Base-by-base conservation (phyloP, 2,329 filamentous ascomycete genomes). In the Fusarium paranaense region DNA sequence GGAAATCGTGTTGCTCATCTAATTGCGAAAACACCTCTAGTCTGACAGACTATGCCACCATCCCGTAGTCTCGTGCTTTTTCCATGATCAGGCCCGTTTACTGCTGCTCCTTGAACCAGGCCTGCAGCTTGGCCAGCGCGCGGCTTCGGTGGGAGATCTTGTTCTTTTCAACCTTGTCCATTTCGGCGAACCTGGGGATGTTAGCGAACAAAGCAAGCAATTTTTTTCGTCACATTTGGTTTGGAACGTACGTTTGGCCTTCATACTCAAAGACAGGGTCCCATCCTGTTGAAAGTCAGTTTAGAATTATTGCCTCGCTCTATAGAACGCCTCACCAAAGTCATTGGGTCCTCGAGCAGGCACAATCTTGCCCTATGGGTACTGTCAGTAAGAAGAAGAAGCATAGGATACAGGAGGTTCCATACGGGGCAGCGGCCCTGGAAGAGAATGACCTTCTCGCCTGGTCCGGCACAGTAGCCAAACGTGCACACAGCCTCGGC, bases 401-500 rank as follows among this genome's bases (percentile, higher is more conserved):
- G 16, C 20, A 40, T 8, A 3, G 22, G 47, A 16, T 33, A 3
- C 14, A 32, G 30, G 7, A 25, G 20, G 5, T 14, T 35, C 82
- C 82, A 81, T 84, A 95, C 94, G 77, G 93, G 88, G 14, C 95
- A 98, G 69, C 94, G 89, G 10, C 97, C 97, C 83, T 99, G 95
- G 84, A 99, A 99, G 18, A 98, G 87, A 32, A 97, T 88, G 2
- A 94, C 92, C 79, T 97, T 91, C 62, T 94, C 87, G 4, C 94
- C 95, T 6, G 95, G 97, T 0, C 96, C 97, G 73, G 92, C 89
- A 64, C 91, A 97, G 84, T 97, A 98, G 27, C 92, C 97, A 84
- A 99, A 99, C 1, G 97, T 99, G 85, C 96, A 98, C 54, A 99
- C 94, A 20, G 97, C 96, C 84, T 97, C 92, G 52, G 95, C 95